Conservation (phyloP, 2,329 filamentous ascomycete genomes). For the Fusarium sp. region DNA sequence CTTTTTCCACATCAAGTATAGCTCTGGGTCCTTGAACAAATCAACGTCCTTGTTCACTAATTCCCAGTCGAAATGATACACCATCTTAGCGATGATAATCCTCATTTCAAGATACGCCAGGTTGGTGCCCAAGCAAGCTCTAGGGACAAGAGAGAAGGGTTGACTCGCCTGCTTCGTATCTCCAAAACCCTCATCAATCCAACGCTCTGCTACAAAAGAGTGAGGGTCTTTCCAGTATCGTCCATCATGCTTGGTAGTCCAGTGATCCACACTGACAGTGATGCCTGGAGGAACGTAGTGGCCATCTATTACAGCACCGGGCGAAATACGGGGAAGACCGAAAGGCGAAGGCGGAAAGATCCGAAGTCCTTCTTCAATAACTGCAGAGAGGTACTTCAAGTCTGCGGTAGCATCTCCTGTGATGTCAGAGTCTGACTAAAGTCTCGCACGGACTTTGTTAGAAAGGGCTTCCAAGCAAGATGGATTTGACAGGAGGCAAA, state of each 20-base stretch:
- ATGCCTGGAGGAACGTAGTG: slow-evolving; percentile 8
- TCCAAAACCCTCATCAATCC: not conserved
- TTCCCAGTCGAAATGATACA: slow-evolving; percentile 9
- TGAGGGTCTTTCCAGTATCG: slow-evolving; percentile 3
- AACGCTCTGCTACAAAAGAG: slow-evolving; percentile 9
- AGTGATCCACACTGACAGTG: slow-evolving; percentile 3
- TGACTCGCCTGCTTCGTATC: not conserved
- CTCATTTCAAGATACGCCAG: slow-evolving; percentile 9
- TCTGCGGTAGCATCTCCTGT: slow-evolving; percentile 4
- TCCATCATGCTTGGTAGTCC: slow-evolving; percentile 4
- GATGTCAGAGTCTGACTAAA: slow-evolving; percentile 5
- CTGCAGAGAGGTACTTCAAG: slow-evolving; percentile 6
- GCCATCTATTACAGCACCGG: slow-evolving; percentile 11
- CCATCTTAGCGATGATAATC: not conserved
- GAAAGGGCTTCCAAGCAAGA: not conserved
- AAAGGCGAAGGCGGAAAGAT: slow-evolving; percentile 10
- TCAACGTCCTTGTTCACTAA: not conserved
- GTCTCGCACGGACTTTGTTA: not conserved
- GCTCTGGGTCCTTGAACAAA: not conserved
- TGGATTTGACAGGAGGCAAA: not conserved
- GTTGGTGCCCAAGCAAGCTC: slow-evolving; percentile 8
- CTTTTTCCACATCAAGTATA: slow-evolving; percentile 2
- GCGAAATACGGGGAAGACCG: slow-evolving; percentile 9
- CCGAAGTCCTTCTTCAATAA: slow-evolving; percentile 22
- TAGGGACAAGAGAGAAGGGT: slow-evolving; percentile 10